A percentile compares a stretch with the other conserved stretches of the same genome.
Conservation (phyloP, 2,329 filamentous ascomycete species). For the Arachnomyces sp. region DNA sequence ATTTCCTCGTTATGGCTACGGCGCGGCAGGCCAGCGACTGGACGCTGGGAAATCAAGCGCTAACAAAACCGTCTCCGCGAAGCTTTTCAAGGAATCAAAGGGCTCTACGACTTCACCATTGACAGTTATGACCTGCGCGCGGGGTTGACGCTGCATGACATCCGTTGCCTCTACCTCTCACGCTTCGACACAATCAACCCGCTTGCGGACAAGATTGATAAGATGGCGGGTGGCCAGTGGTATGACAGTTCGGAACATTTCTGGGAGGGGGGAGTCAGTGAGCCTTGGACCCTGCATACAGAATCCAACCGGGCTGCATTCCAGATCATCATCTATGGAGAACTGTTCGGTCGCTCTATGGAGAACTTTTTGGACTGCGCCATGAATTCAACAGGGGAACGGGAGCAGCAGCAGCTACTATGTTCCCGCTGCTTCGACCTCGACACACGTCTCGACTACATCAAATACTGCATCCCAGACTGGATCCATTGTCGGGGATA, state of each 20-base stretch:
- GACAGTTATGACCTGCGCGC: slow-evolving; percentile 10
- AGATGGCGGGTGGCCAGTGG: slow-evolving; percentile 26
- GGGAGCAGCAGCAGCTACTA: slow-evolving; percentile 1
- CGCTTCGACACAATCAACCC: slow-evolving; percentile 27
- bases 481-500: no score
- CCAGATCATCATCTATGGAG: slow-evolving; percentile 27
- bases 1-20: slow-evolving; percentile 28
- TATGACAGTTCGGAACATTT: slow-evolving; percentile 15
- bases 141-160: slow-evolving; percentile 24
- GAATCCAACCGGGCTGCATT: slow-evolving; percentile 20
- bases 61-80: slow-evolving; percentile 17
- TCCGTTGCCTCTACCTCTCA: slow-evolving; percentile 21
- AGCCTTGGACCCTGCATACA: slow-evolving; percentile 20
- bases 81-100: slow-evolving; percentile 22
- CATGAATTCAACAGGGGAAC: slow-evolving; percentile 3
- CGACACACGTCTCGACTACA: slow-evolving; percentile 21
- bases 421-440: slow-evolving; percentile 13
- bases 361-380: slow-evolving; percentile 17
- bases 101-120: slow-evolving; percentile 23
- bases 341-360: slow-evolving; percentile 22
- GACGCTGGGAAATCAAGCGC: slow-evolving; percentile 20
- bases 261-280: slow-evolving; percentile 25
- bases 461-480: slow-evolving; percentile 26
- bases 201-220: slow-evolving; percentile 25
- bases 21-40: slow-evolving; percentile 26